phyloP scores from a whole-genome alignment of 768 basidiomycete genomes.

The Mycena galericulata region DNA sequence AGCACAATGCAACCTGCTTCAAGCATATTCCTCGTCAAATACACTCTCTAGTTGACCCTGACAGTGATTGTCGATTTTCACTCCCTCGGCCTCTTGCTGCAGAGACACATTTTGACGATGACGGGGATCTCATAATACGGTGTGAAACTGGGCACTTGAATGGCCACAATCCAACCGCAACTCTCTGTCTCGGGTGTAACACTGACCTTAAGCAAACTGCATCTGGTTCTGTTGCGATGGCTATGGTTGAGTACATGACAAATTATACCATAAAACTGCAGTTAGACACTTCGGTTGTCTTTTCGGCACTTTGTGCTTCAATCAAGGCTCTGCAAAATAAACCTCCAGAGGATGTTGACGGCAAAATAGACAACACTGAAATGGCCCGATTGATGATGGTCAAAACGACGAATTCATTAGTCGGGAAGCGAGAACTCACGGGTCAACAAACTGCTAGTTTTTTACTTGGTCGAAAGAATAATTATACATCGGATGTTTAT shows the following conservation, averaged over 20 bases:
- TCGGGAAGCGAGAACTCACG: conserved; percentile 24
- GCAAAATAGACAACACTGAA: conserved; percentile 18
- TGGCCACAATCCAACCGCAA: conserved; percentile 24
- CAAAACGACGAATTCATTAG: conserved; percentile 18
- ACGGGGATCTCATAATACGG: too few species aligned
- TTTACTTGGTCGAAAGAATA: conserved; percentile 14
- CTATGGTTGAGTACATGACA: too few species aligned
- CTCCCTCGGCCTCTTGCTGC: too few species aligned
- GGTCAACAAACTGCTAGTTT: conserved; percentile 24
- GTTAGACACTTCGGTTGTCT: conserved; percentile 31
- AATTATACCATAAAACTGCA: conserved; percentile 24
- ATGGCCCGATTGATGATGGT: conserved; percentile 15
- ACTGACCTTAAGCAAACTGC: conserved; percentile 27
- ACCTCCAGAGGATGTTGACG: conserved; percentile 30
- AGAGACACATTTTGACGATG: too few species aligned
- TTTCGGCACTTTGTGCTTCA: conserved; percentile 32
- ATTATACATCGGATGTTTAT: too few species aligned
- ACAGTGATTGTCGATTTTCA: too few species aligned
- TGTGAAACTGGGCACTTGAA: conserved; percentile 27
- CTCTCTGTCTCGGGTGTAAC: conserved; percentile 10
- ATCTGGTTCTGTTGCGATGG: conserved; percentile 32
- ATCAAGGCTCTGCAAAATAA: conserved; percentile 27
- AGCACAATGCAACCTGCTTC: conserved; percentile 22
- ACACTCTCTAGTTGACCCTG: too few species aligned
- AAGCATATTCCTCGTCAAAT: too few species aligned